Percentiles rank a stretch among this genome's conserved stretches.
These are phyloP conservation scores for Escovopsis sp. DNA, from an alignment of 2,329 filamentous ascomycete genomes.

Conservation along the genomic window DNA sequence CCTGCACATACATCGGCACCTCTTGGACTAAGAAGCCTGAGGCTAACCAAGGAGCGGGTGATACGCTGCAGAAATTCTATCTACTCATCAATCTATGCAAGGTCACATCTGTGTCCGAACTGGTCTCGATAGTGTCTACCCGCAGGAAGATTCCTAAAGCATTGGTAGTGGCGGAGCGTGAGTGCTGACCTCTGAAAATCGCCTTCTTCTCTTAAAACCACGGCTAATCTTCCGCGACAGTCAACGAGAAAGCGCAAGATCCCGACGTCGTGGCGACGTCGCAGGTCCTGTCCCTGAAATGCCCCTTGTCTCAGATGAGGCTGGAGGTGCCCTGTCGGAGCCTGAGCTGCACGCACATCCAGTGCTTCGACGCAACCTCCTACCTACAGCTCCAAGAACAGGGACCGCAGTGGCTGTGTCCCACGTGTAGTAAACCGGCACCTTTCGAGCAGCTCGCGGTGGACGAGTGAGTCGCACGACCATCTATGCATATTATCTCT, in stretches of 20 bases:
- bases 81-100: slow-evolving; percentile 64
- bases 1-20: too few relatives aligned
- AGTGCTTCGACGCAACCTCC: slow-evolving; percentile 87
- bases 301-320: slow-evolving; percentile 75
- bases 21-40: slow-evolving; percentile 7
- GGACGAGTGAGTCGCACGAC: slow-evolving; percentile 51
- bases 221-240: slow-evolving; percentile 26
- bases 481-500: too few relatives aligned
- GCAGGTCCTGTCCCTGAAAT: slow-evolving; percentile 79
- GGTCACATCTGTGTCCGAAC: slow-evolving; percentile 52
- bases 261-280: slow-evolving; percentile 82
- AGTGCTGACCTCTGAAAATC: slow-evolving; percentile 16
- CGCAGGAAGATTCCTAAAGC: slow-evolving; percentile 64
- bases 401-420: slow-evolving; percentile 92
- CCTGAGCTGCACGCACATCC: slow-evolving; percentile 68
- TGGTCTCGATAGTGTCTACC: slow-evolving; percentile 52
- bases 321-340: slow-evolving; percentile 70
- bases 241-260: slow-evolving; percentile 69
- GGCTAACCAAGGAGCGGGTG: neutral
- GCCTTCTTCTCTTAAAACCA: too few relatives aligned
- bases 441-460: slow-evolving; percentile 72
- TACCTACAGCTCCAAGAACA: slow-evolving; percentile 93
- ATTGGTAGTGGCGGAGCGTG: slow-evolving; percentile 73
- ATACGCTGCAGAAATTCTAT: slow-evolving; percentile 47
- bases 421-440: slow-evolving; percentile 74